phyloP scores from a whole-genome alignment of 192 early-diverging fungal genomes.

The Umbelopsis vinacea region DNA sequence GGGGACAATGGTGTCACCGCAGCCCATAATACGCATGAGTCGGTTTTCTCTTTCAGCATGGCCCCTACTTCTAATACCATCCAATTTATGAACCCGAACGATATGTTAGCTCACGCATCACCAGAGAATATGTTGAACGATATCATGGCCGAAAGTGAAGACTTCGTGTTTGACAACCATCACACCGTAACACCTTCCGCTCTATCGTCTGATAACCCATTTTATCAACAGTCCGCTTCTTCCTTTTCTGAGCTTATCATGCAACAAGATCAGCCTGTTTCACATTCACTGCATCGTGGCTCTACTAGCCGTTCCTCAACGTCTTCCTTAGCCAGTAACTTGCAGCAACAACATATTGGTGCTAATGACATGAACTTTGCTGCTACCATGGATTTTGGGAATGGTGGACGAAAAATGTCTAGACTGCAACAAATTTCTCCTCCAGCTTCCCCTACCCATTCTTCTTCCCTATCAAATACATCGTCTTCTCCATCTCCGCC shows the following conservation, averaged over 20 bases:
- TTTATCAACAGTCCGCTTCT: conserved; percentile 13
- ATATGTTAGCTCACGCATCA: conserved; percentile 10
- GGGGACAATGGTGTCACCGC: conserved; percentile 28
- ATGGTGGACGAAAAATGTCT: background rate
- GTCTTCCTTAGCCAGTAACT: background rate
- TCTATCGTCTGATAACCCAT: conserved; percentile 17
- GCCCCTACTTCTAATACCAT: conserved; percentile 35
- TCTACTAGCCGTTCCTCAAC: conserved; percentile 16
- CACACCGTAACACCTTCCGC: conserved; percentile 8
- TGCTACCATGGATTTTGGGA: background rate
- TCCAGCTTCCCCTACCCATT: conserved; percentile 30
- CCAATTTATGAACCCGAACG: conserved; percentile 39
- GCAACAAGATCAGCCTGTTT: conserved; percentile 3
- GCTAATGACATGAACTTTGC: conserved; percentile 12
- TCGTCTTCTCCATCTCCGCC: conserved; percentile 28
- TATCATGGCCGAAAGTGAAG: conserved; percentile 8
- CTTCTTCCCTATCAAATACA: conserved; percentile 21
- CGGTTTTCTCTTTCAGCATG: conserved; percentile 42
- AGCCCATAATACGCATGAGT: conserved; percentile 22
- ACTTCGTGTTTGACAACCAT: conserved; percentile 12
- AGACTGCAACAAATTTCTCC: conserved; percentile 24
- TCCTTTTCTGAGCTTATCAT: conserved; percentile 28
- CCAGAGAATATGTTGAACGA: conserved; percentile 1
- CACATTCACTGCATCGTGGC: conserved; percentile 3
- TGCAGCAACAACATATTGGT: conserved; percentile 13